Percentiles rank a stretch among this genome's conserved stretches.
phyloP scores from a whole-genome alignment of 2,329 filamentous ascomycete genomes.

The Raffaelea albimanens region DNA sequence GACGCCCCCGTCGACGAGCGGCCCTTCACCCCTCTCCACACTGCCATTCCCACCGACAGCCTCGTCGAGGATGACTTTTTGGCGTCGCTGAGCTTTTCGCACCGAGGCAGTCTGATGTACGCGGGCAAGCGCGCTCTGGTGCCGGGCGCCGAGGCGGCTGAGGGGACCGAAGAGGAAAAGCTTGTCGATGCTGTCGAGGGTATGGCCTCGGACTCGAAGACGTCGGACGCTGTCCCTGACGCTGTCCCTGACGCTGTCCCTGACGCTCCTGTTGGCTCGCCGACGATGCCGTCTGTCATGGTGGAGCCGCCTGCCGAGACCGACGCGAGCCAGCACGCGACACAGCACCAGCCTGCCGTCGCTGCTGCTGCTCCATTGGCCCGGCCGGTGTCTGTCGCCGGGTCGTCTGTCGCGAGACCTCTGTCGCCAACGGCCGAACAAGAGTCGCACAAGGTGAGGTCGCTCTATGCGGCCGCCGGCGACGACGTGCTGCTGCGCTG shows the following conservation, averaged over 20 bases:
- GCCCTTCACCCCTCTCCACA: constrained; percentile 42
- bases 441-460: constrained; percentile 60
- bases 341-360: constrained; percentile 34
- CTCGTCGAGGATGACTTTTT: constrained; percentile 51
- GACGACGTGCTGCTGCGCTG: constrained; percentile 42
- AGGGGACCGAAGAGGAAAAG: no score
- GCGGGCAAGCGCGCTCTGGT: constrained; percentile 31
- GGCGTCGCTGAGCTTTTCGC: constrained; percentile 48
- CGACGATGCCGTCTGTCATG: background rate
- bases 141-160: constrained; percentile 2
- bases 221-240: background rate
- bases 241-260: constrained; percentile 7
- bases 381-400: no score
- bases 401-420: no score
- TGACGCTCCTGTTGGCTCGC: constrained; percentile 5
- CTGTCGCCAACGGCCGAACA: constrained; percentile 47
- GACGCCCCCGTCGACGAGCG: constrained; percentile 20
- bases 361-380: no score
- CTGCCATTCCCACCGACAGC: constrained; percentile 45
- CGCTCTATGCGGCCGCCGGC: constrained; percentile 47
- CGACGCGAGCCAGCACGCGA: constrained; percentile 8
- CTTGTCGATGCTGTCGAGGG: no score
- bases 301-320: background rate
- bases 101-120: constrained; percentile 55
- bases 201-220: background rate